A percentile compares a stretch with the other conserved stretches of the same genome.
phyloP scores from a whole-genome alignment of 2,329 filamentous ascomycete genomes.

The Immersiporthe knoxdaviesiana region DNA sequence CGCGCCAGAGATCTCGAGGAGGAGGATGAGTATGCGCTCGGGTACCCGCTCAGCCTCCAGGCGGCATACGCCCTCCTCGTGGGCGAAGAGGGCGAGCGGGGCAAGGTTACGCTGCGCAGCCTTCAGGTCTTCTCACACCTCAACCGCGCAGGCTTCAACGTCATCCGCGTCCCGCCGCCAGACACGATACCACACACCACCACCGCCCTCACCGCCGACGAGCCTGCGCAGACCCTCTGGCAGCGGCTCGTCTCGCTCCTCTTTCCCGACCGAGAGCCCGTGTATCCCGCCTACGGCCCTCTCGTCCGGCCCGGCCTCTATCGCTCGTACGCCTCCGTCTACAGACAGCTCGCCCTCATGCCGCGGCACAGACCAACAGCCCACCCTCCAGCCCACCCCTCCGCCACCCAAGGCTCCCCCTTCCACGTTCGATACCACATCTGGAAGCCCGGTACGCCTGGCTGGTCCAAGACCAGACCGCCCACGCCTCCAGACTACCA shows the following conservation, averaged over 20 bases:
- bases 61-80: slow-evolving; percentile 86
- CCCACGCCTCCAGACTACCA: slow-evolving; percentile 76
- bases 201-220: slow-evolving; percentile 23
- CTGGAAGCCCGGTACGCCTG: slow-evolving; percentile 73
- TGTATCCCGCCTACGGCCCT: slow-evolving; percentile 52
- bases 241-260: slow-evolving; percentile 59
- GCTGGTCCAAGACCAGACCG: slow-evolving; percentile 75
- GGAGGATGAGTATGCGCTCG: slow-evolving; percentile 59
- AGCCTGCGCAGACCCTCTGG: slow-evolving; percentile 43
- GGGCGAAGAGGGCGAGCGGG: slow-evolving; percentile 65
- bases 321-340: slow-evolving; percentile 72
- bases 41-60: slow-evolving; percentile 86
- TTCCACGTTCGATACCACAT: slow-evolving; percentile 80
- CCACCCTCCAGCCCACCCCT: slow-evolving; percentile 33
- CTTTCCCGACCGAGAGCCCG: slow-evolving; percentile 34
- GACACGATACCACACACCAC: slow-evolving; percentile 14
- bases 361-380: slow-evolving; percentile 65
- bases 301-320: slow-evolving; percentile 66
- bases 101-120: slow-evolving; percentile 71
- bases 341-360: slow-evolving; percentile 74
- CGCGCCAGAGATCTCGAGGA: slow-evolving; percentile 36
- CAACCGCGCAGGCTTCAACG: slow-evolving; percentile 79
- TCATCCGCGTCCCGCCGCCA: slow-evolving; percentile 66
- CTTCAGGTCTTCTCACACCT: slow-evolving; percentile 88
- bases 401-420: slow-evolving; percentile 47